Conservation (phyloP, 768 basidiomycete genomes). For the Boletus rex-veris region DNA sequence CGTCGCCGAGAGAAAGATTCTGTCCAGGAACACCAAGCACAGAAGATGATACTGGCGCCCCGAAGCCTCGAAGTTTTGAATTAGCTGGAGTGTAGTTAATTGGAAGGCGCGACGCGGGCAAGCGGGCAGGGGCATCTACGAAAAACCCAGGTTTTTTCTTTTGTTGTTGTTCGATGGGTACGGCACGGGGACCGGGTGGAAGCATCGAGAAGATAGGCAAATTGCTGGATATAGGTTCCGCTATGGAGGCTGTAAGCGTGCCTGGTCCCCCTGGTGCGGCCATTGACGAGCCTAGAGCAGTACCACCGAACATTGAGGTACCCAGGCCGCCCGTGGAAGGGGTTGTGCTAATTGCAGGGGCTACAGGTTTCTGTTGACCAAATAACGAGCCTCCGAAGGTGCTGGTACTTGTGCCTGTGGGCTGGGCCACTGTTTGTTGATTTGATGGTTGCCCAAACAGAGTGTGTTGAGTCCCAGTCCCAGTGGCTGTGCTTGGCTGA, state of each 20-base stretch:
- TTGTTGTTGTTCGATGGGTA: slow-evolving; percentile 54
- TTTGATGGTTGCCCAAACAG: slow-evolving; percentile 55
- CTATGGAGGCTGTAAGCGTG: slow-evolving; percentile 78
- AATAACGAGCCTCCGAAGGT: slow-evolving; percentile 47
- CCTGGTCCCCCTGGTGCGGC: slow-evolving; percentile 50
- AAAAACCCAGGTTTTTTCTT: slow-evolving; percentile 81
- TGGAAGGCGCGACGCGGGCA: slow-evolving; percentile 61
- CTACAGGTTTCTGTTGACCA: slow-evolving; percentile 45
- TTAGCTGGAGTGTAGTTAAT: slow-evolving; percentile 61
- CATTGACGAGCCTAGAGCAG: slow-evolving; percentile 39
- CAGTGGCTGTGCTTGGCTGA: slow-evolving; percentile 36
- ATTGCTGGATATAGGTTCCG: slow-evolving; percentile 74
- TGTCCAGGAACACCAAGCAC: slow-evolving; percentile 30
- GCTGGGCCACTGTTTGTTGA: slow-evolving; percentile 39
- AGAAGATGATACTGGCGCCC: slow-evolving; percentile 39
- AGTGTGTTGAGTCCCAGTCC: slow-evolving; percentile 27
- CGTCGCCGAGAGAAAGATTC: slow-evolving; percentile 47
- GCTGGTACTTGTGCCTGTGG: slow-evolving; percentile 25
- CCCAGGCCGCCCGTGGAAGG: slow-evolving; percentile 39
- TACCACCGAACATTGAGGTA: slow-evolving; percentile 39
- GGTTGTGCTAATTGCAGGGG: slow-evolving; percentile 44
- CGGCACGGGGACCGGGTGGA: slow-evolving; percentile 63
- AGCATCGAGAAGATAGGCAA: slow-evolving; percentile 74
- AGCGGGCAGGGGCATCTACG: slow-evolving; percentile 71
- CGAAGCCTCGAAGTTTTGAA: slow-evolving; percentile 70